Evolutionary conservation across 139 green algal species (phyloP).

Genomic region (Mesotaenium endlicherianum): DNA sequence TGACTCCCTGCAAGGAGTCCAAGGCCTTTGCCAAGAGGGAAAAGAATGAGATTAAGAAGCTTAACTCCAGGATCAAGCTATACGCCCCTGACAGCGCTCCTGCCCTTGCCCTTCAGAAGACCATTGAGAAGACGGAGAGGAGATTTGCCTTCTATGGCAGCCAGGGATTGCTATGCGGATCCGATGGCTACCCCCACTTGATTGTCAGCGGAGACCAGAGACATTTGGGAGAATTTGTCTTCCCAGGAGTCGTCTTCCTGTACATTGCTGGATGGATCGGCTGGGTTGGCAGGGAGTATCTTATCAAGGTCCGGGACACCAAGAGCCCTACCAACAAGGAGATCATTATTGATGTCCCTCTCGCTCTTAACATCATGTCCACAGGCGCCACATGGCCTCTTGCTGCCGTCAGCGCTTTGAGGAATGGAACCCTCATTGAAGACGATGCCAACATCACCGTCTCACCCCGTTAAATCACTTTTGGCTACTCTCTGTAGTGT

Average conservation of each 20-base stretch:
- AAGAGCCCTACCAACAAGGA: conserved; percentile 88
- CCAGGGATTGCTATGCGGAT: conserved; percentile 90
- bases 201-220: conserved; percentile 94
- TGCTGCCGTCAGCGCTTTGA: conserved; percentile 70
- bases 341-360: conserved; percentile 96
- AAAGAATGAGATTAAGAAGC: conserved; percentile 89
- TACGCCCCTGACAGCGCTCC: conserved; percentile 33
- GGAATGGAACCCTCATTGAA: conserved; percentile 66
- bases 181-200: conserved; percentile 94
- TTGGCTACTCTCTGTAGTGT: too few species aligned
- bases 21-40: conserved; percentile 90
- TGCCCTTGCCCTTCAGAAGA: conserved; percentile 75
- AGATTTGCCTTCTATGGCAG: conserved; percentile 91
- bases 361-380: conserved; percentile 71
- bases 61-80: conserved; percentile 78
- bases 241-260: conserved; percentile 88
- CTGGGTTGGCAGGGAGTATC: conserved; percentile 88
- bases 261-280: conserved; percentile 98
- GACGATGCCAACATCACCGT: conserved; percentile 44
- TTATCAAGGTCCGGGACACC: conserved; percentile 61
- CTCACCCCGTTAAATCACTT: conserved; percentile 38
- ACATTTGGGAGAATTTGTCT: conserved; percentile 85
- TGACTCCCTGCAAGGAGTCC: conserved; percentile 92
- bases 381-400: conserved; percentile 80
- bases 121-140: conserved; percentile 88